These are phyloP conservation scores for Diversispora epigaea DNA, from an alignment of 192 early-diverging fungal species.

Conservation along the genomic window DNA sequence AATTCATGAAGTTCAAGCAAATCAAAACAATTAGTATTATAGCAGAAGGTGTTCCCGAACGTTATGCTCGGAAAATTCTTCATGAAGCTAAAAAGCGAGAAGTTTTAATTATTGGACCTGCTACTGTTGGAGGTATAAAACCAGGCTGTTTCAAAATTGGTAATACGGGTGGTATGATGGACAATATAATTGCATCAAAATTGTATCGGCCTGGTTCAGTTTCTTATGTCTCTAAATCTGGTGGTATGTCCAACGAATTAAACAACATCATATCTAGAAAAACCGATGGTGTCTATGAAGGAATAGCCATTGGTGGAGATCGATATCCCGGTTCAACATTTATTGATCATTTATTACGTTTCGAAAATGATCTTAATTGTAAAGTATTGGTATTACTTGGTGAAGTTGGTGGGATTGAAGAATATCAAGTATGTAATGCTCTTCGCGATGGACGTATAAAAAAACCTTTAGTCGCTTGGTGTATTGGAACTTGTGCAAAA, in stretches of 20 bases:
- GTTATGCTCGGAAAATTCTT: conserved; percentile 89
- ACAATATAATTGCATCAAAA: conserved; percentile 97
- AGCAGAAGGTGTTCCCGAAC: conserved; percentile 98
- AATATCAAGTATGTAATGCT: conserved; percentile 92
- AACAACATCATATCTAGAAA: conserved; percentile 98
- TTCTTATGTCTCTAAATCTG: conserved; percentile 97
- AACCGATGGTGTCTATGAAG: conserved; percentile 97
- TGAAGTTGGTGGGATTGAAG: conserved; percentile 98
- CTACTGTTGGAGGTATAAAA: conserved; percentile 99
- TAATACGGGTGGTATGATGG: conserved; percentile 99
- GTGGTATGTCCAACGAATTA: conserved; percentile 99
- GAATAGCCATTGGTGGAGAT: conserved; percentile 98
- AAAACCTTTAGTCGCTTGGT: conserved; percentile 99
- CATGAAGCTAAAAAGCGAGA: conserved; percentile 74
- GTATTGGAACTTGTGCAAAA: conserved; percentile 98
- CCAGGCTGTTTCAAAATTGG: conserved; percentile 99
- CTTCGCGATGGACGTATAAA: conserved; percentile 85
- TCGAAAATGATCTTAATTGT: conserved; percentile 86
- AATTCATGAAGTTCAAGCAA: conserved; percentile 80
- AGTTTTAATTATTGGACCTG: conserved; percentile 93
- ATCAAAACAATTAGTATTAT: conserved; percentile 97
- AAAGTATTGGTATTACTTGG: conserved; percentile 95
- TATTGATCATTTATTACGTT: conserved; percentile 96
- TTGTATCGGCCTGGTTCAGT: conserved; percentile 96
- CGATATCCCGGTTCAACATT: conserved; percentile 98